Evolutionary conservation across 345 rosid species (phyloP).

Genomic region (Sisymbrium irio): DNA sequence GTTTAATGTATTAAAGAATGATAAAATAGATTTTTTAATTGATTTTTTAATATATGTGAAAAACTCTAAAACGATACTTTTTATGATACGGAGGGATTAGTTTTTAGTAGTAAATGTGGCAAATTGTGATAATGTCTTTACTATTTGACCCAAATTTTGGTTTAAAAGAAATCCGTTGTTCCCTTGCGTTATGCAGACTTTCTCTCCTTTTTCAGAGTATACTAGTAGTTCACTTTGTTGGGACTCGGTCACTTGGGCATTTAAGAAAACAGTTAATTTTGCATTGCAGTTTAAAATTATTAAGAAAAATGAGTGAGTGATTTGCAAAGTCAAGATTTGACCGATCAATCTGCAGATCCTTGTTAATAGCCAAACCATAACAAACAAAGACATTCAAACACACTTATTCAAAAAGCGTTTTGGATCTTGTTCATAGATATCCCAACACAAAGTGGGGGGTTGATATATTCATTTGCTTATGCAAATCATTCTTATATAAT

Average conservation of each 20-base stretch:
- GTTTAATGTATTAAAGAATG: too few species aligned
- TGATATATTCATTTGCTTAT: not conserved
- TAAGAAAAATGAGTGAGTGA: not conserved
- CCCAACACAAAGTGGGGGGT: not conserved
- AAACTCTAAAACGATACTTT: too few species aligned
- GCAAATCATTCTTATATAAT: not conserved
- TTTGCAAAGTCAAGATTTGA: conserved; percentile 12
- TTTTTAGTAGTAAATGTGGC: not conserved
- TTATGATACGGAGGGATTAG: too few species aligned
- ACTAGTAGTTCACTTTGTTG: not conserved
- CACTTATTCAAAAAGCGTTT: conserved; percentile 8
- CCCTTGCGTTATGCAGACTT: not conserved
- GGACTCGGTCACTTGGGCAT: conserved; percentile 7
- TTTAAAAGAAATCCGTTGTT: not conserved
- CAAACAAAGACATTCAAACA: not conserved
- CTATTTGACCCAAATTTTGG: not conserved
- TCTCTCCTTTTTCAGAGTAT: not conserved
- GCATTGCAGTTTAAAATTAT: not conserved
- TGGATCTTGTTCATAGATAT: conserved; percentile 4
- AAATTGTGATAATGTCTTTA: not conserved
- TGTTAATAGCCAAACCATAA: not conserved
- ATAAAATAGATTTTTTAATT: too few species aligned
- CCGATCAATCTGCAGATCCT: not conserved
- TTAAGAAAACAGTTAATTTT: not conserved
- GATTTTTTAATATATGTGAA: too few species aligned